Evolutionary conservation across 106 monocot genomes (phyloP).

Genomic region (Gastrodia elata): DNA sequence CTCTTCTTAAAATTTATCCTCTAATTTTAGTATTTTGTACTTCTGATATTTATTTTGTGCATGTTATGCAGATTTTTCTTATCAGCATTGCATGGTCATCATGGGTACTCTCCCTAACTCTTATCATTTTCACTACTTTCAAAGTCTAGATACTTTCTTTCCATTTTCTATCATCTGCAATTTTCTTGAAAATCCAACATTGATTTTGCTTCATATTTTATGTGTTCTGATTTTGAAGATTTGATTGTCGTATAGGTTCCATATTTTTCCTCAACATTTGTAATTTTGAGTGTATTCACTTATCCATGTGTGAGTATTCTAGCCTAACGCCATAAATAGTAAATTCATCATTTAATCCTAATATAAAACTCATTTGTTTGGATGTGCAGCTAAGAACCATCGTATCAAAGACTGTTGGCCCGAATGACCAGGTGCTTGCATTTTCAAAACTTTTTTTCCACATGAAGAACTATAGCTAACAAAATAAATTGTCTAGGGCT

Average conservation of each 20-base stretch:
- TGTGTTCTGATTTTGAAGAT: background rate
- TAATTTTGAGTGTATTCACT: conserved; percentile 45
- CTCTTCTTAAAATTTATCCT: too few species aligned
- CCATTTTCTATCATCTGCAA: background rate
- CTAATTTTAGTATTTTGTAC: background rate
- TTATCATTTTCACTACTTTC: background rate
- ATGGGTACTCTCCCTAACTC: conserved; percentile 48
- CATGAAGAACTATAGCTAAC: background rate
- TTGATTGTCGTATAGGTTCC: conserved; percentile 66
- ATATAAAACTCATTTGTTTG: background rate
- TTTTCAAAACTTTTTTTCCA: background rate
- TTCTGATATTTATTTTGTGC: background rate
- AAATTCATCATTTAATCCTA: background rate
- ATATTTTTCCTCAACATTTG: conserved; percentile 46
- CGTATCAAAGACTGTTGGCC: conserved; percentile 59
- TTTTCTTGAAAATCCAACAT: background rate
- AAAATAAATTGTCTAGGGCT: too few species aligned
- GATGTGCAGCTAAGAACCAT: conserved; percentile 68
- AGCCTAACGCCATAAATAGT: background rate
- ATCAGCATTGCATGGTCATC: conserved; percentile 79
- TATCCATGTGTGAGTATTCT: conserved; percentile 71
- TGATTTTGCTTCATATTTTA: background rate
- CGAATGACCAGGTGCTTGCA: conserved; percentile 61
- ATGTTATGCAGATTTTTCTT: conserved; percentile 57
- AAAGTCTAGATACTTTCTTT: background rate